phyloP scores from a whole-genome alignment of 78 protist species.

The Bodo saltans region DNA sequence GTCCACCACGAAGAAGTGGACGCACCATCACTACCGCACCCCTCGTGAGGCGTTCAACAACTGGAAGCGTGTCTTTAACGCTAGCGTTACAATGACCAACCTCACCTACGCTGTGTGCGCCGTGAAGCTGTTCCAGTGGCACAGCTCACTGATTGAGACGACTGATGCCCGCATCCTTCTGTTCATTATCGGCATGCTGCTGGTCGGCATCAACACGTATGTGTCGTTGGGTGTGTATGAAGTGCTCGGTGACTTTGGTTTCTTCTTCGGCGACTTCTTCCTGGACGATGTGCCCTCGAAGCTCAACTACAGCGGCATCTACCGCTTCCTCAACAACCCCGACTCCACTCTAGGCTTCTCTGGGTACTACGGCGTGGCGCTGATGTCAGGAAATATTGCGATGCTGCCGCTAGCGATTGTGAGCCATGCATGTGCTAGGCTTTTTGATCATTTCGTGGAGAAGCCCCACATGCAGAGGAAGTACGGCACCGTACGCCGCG shows the following conservation, averaged over 20 bases:
- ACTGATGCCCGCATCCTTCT: too few relatives aligned
- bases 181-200: constrained; percentile 3
- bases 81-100: constrained; percentile 37
- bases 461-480: constrained; percentile 31
- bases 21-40: not conserved
- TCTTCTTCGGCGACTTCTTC: constrained; percentile 55
- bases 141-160: not conserved
- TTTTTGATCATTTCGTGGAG: constrained; percentile 18
- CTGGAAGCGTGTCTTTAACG: constrained; percentile 43
- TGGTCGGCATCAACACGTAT: constrained; percentile 33
- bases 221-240: not conserved
- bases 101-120: constrained; percentile 1
- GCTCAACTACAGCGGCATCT: constrained; percentile 42
- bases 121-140: not conserved
- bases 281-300: constrained; percentile 8
- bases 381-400: not conserved
- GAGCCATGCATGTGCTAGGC: not conserved
- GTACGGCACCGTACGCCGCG: constrained; percentile 17
- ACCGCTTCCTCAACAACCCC: constrained; percentile 51
- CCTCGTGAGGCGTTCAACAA: constrained; percentile 21
- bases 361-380: constrained; percentile 42
- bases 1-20: not conserved
- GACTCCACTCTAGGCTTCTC: constrained; percentile 39
- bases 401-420: constrained; percentile 10
- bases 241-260: constrained; percentile 46